phyloP scores from a whole-genome alignment of 2,329 filamentous ascomycete species.

The Claviceps pazoutovae region DNA sequence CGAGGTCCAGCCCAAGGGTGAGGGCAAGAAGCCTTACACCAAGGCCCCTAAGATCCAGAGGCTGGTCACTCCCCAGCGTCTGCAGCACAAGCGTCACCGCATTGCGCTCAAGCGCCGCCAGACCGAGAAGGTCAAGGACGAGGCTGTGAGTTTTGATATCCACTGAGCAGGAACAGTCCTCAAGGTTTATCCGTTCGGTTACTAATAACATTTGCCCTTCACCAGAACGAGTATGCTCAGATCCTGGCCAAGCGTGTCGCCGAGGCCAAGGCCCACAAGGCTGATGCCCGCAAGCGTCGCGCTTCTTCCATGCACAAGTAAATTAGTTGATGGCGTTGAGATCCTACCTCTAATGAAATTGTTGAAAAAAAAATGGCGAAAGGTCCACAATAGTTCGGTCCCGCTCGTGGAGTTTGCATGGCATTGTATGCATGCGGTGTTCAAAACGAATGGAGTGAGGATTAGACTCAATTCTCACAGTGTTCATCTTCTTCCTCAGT shows the following conservation, averaged over 20 bases:
- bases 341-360: conserved; percentile 8
- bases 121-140: conserved; percentile 94
- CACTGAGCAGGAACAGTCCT: too few species aligned
- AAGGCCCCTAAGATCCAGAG: conserved; percentile 99
- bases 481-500: too few species aligned
- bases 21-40: conserved; percentile 97
- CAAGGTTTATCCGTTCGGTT: too few species aligned
- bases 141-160: conserved; percentile 63
- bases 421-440: conserved; percentile 20
- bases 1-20: conserved; percentile 91
- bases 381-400: conserved; percentile 20
- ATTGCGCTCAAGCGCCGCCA: conserved; percentile 97
- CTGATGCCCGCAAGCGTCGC: conserved; percentile 89
- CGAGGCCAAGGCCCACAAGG: conserved; percentile 90
- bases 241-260: conserved; percentile 92
- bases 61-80: conserved; percentile 96
- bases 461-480: not conserved
- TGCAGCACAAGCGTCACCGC: conserved; percentile 99
- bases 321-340: conserved; percentile 24
- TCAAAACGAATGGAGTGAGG: conserved; percentile 18
- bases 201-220: conserved; percentile 18
- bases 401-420: conserved; percentile 15
- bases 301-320: conserved; percentile 92
- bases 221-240: conserved; percentile 89
- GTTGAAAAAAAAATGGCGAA: conserved; percentile 15